A percentile compares a stretch with the other conserved stretches of the same genome.
phyloP scores from a whole-genome alignment of 192 early-diverging fungal genomes.

The Podila horticola region DNA sequence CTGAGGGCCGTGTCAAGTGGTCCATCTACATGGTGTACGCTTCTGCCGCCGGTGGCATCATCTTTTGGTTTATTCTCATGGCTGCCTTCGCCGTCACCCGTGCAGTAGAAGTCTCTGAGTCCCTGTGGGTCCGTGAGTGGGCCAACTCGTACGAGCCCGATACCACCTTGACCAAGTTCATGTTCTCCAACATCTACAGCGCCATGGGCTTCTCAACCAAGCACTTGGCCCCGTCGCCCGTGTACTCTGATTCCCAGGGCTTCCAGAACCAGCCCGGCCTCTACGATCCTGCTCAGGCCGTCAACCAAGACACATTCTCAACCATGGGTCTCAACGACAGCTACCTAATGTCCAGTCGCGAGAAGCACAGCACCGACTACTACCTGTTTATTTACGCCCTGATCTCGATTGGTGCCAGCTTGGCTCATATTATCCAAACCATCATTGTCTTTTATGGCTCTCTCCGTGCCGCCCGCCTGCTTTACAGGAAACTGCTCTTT shows the following conservation, averaged over 20 bases:
- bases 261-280: slow-evolving; percentile 12
- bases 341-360: slow-evolving; percentile 1
- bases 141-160: slow-evolving; percentile 43
- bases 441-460: slow-evolving; percentile 60
- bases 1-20: slow-evolving; percentile 78
- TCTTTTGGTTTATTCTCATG: slow-evolving; percentile 66
- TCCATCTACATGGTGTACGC: slow-evolving; percentile 81
- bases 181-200: slow-evolving; percentile 44
- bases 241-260: slow-evolving; percentile 37
- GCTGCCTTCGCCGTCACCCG: slow-evolving; percentile 54
- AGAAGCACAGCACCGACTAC: slow-evolving; percentile 53
- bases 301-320: slow-evolving; percentile 22
- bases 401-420: slow-evolving; percentile 54
- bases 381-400: slow-evolving; percentile 65
- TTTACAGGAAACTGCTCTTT: slow-evolving; percentile 67
- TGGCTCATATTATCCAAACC: slow-evolving; percentile 54
- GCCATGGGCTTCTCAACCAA: slow-evolving; percentile 22
- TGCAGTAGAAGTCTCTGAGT: slow-evolving; percentile 56
- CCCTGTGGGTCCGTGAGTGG: slow-evolving; percentile 65
- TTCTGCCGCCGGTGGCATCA: slow-evolving; percentile 62
- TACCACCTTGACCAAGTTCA: slow-evolving; percentile 15
- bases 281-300: slow-evolving; percentile 17
- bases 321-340: slow-evolving; percentile 17
- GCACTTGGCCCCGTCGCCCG: slow-evolving; percentile 25
- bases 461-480: slow-evolving; percentile 60